Conservation (phyloP, 2,329 filamentous ascomycete genomes). For the Ceratocystis huliohia region DNA sequence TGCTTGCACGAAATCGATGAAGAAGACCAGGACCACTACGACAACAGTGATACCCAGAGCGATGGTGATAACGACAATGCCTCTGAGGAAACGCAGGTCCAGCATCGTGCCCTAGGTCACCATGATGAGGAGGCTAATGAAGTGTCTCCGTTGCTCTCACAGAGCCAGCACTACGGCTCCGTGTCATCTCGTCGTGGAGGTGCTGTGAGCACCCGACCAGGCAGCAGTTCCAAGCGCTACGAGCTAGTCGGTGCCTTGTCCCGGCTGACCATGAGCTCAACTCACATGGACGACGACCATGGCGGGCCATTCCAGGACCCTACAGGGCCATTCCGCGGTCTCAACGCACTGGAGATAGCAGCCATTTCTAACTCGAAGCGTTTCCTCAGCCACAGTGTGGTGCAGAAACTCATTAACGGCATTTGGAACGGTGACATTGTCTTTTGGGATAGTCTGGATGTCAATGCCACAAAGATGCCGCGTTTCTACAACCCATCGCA, state of each 20-base stretch:
- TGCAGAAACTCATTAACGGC: slow-evolving; percentile 71
- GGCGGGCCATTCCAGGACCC: slow-evolving; percentile 44
- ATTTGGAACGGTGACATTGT: slow-evolving; percentile 81
- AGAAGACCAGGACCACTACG: background rate
- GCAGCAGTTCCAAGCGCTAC: slow-evolving; percentile 35
- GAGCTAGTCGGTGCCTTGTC: slow-evolving; percentile 43
- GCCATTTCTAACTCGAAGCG: slow-evolving; percentile 70
- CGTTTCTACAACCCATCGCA: slow-evolving; percentile 58
- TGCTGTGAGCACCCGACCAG: slow-evolving; percentile 25
- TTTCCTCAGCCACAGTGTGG: slow-evolving; percentile 65
- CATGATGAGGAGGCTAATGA: slow-evolving; percentile 37
- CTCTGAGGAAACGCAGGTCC: slow-evolving; percentile 9
- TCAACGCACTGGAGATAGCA: slow-evolving; percentile 81
- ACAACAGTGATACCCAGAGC: slow-evolving; percentile 5
- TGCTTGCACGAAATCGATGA: slow-evolving; percentile 60
- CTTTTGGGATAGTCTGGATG: slow-evolving; percentile 70
- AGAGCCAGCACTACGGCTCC: slow-evolving; percentile 25
- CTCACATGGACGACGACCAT: slow-evolving; percentile 27
- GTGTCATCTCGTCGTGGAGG: slow-evolving; percentile 22
- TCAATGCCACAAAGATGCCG: slow-evolving; percentile 60
- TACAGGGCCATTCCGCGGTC: slow-evolving; percentile 58
- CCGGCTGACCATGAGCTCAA: slow-evolving; percentile 39
- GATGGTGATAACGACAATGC: slow-evolving; percentile 22
- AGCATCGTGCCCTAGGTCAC: slow-evolving; percentile 17
- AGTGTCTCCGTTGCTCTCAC: slow-evolving; percentile 34